These are phyloP conservation scores for Dactylonectria macrodidyma DNA, from an alignment of 2,329 filamentous ascomycete species.

Conservation along the genomic window DNA sequence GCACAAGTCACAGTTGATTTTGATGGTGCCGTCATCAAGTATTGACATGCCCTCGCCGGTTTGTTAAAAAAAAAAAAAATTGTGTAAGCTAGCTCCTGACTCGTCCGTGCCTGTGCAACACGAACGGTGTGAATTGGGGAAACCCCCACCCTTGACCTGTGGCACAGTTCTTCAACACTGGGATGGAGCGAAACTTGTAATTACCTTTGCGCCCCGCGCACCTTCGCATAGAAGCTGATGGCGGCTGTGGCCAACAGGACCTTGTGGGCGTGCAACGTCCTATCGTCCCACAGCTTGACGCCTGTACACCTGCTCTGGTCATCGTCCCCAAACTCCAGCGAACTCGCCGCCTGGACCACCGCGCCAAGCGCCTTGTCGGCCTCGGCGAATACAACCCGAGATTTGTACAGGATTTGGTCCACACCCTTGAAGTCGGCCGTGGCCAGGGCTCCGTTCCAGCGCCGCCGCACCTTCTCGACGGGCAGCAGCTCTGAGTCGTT, in stretches of 20 bases:
- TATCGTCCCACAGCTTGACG: slow-evolving; percentile 63
- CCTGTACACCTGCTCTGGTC: slow-evolving; percentile 62
- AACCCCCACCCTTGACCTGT: slow-evolving; percentile 57
- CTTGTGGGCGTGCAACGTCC: slow-evolving; percentile 64
- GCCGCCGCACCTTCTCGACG: slow-evolving; percentile 66
- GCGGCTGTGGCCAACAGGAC: slow-evolving; percentile 70
- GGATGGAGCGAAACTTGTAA: slow-evolving; percentile 64
- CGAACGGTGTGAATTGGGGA: not conserved
- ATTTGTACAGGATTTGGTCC: slow-evolving; percentile 70
- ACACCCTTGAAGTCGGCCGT: slow-evolving; percentile 70
- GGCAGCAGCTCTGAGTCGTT: slow-evolving; percentile 59
- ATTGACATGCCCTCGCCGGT: slow-evolving; percentile 61
- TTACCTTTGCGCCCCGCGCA: slow-evolving; percentile 61
- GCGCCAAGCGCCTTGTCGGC: slow-evolving; percentile 70
- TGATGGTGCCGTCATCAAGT: slow-evolving; percentile 66
- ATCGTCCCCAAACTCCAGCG: slow-evolving; percentile 61
- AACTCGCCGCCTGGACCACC: slow-evolving; percentile 64
- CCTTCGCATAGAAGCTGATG: slow-evolving; percentile 58
- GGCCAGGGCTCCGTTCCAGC: slow-evolving; percentile 71
- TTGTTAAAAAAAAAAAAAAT: not conserved
- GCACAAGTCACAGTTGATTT: slow-evolving; percentile 73
- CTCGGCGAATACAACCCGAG: slow-evolving; percentile 71
- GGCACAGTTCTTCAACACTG: slow-evolving; percentile 66
- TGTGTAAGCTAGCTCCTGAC: slow-evolving; percentile 19
- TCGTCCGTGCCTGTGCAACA: not conserved